Conservation (phyloP, 768 basidiomycete species). For the Kwoniella heveanensis region DNA sequence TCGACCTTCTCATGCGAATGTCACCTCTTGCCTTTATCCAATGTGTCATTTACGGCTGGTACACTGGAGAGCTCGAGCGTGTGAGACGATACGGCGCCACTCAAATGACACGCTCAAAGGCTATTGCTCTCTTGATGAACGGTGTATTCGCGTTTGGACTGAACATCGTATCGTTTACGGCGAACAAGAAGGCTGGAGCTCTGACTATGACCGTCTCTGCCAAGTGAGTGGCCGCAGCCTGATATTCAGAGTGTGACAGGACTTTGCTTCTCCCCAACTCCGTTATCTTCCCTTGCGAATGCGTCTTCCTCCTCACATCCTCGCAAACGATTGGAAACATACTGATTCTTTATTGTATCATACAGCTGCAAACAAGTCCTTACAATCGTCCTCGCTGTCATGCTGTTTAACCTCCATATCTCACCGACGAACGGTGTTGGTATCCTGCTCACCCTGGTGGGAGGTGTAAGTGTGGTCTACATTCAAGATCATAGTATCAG, state of each 20-base stretch:
- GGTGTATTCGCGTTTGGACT: slow-evolving; percentile 86
- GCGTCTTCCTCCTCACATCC: not conserved
- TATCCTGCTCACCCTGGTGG: slow-evolving; percentile 77
- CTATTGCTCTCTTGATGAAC: slow-evolving; percentile 69
- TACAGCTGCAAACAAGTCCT: slow-evolving; percentile 80
- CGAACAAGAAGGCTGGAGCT: slow-evolving; percentile 88
- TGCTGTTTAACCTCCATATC: slow-evolving; percentile 80
- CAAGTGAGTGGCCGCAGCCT: slow-evolving; percentile 35
- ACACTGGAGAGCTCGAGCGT: slow-evolving; percentile 74
- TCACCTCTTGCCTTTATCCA: slow-evolving; percentile 89
- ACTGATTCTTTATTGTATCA: not conserved
- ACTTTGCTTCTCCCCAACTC: not conserved
- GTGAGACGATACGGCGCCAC: slow-evolving; percentile 62
- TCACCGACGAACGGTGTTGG: slow-evolving; percentile 77
- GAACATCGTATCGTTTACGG: slow-evolving; percentile 91
- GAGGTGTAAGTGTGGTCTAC: slow-evolving; percentile 71
- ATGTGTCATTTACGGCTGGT: slow-evolving; percentile 74
- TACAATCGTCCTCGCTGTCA: slow-evolving; percentile 80
- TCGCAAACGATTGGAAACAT: slow-evolving; percentile 61
- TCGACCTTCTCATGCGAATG: slow-evolving; percentile 86
- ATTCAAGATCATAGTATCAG: not conserved
- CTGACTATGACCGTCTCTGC: slow-evolving; percentile 57
- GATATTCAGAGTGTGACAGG: not conserved
- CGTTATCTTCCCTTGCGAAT: slow-evolving; percentile 1
- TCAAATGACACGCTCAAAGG: slow-evolving; percentile 60